A percentile compares a stretch with the other conserved stretches of the same genome.
phyloP scores from a whole-genome alignment of 768 basidiomycete genomes.

The Kwoniella bestiolae region DNA sequence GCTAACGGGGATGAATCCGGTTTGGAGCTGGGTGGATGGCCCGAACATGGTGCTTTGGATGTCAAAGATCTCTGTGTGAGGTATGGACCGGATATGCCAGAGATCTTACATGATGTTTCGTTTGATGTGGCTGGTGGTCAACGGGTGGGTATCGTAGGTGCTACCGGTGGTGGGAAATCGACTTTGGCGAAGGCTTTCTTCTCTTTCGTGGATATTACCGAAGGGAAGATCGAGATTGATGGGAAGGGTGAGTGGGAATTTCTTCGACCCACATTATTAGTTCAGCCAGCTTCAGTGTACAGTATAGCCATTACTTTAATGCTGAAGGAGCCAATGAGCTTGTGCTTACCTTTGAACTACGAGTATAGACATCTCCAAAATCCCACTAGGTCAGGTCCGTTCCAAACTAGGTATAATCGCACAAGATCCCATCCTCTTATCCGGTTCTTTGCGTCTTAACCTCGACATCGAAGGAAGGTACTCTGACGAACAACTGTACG shows the following conservation, averaged over 20 bases:
- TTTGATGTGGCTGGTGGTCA: constrained; percentile 42
- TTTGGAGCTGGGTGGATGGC: constrained; percentile 21
- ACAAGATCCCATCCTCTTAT: constrained; percentile 51
- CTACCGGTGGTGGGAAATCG: constrained; percentile 52
- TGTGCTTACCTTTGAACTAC: too few species aligned
- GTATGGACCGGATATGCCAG: constrained; percentile 41
- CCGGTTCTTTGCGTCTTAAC: constrained; percentile 49
- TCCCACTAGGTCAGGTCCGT: constrained; percentile 45
- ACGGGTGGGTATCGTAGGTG: constrained; percentile 52
- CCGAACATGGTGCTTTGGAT: constrained; percentile 24
- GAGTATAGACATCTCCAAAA: constrained; percentile 41
- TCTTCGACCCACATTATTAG: too few species aligned
- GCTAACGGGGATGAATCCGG: not conserved
- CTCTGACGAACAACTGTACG: constrained; percentile 46
- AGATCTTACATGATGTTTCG: constrained; percentile 48
- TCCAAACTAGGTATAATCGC: constrained; percentile 51
- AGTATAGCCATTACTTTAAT: too few species aligned
- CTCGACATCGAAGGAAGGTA: constrained; percentile 49
- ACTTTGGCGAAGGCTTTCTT: constrained; percentile 54
- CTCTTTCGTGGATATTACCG: constrained; percentile 49
- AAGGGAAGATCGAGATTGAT: constrained; percentile 50
- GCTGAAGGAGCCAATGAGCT: too few species aligned
- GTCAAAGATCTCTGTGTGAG: constrained; percentile 29
- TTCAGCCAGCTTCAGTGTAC: too few species aligned
- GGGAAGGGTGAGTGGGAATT: constrained; percentile 31